These are phyloP conservation scores for Stentor coeruleus DNA, from an alignment of 73 alveolate species.

Conservation along the genomic window DNA sequence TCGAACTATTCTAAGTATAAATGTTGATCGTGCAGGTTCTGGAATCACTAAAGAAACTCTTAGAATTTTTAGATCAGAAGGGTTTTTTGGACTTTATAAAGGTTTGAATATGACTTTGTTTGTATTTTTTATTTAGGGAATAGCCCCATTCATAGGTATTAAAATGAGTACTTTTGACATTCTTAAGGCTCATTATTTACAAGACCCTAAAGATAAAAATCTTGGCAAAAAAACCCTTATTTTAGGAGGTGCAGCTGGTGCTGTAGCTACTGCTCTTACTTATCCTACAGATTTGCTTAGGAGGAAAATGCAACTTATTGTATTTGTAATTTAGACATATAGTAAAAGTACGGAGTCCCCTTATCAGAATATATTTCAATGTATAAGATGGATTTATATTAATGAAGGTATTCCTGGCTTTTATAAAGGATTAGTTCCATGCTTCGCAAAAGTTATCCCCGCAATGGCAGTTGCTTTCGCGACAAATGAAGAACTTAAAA, in stretches of 20 bases:
- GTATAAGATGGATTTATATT: conserved; percentile 26
- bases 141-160: conserved; percentile 62
- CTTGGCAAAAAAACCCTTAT: conserved; percentile 48
- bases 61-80: conserved; percentile 38
- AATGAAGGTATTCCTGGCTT: conserved; percentile 52
- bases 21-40: conserved; percentile 25
- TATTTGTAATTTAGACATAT: conserved; percentile 21
- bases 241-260: conserved; percentile 67
- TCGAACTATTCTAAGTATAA: conserved; percentile 51
- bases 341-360: background rate
- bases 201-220: conserved; percentile 37
- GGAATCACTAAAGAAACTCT: conserved; percentile 37
- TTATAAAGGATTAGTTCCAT: conserved; percentile 55
- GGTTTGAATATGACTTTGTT: conserved; percentile 58
- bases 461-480: conserved; percentile 54
- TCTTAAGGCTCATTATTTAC: conserved; percentile 41
- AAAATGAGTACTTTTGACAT: conserved; percentile 61
- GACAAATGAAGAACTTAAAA: conserved; percentile 56
- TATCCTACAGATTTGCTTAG: conserved; percentile 67
- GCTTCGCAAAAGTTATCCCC: conserved; percentile 58
- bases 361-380: conserved; percentile 34
- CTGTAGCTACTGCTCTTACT: conserved; percentile 59
- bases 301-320: conserved; percentile 53
- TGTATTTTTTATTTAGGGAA: conserved; percentile 42
- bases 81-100: conserved; percentile 55